phyloP scores from a whole-genome alignment of 371 early-diverging fungal species.

The Synchytrium microbalum region DNA sequence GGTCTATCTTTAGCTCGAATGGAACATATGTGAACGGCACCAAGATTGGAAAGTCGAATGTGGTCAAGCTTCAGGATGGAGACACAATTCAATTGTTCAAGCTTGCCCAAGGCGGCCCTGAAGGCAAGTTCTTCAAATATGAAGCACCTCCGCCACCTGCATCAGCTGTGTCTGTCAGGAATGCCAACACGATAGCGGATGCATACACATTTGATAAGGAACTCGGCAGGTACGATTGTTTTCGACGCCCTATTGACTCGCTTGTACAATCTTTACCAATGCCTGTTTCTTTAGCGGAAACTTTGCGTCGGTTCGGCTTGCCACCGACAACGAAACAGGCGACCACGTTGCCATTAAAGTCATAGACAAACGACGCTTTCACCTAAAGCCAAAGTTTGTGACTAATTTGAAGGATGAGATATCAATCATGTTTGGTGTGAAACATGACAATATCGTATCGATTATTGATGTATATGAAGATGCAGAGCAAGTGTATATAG shows the following conservation, averaged over 20 bases:
- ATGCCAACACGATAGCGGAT: conserved; percentile 1
- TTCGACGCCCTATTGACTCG: neutral
- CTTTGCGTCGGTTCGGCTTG: conserved; percentile 55
- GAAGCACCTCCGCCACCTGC: neutral
- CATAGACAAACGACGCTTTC: conserved; percentile 32
- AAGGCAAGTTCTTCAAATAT: no score
- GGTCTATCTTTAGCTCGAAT: conserved; percentile 46
- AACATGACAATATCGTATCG: conserved; percentile 46
- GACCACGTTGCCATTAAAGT: conserved; percentile 55
- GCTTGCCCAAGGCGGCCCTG: no score
- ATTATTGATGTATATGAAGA: conserved; percentile 58
- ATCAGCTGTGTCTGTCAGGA: neutral
- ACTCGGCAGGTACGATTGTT: conserved; percentile 3
- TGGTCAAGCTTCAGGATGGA: conserved; percentile 47
- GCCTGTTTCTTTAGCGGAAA: conserved; percentile 26
- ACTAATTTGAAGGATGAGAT: conserved; percentile 61
- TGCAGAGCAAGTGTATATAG: conserved; percentile 50
- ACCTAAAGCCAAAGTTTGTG: conserved; percentile 37
- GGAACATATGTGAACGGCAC: conserved; percentile 66
- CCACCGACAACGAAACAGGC: conserved; percentile 42
- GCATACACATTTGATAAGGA: neutral
- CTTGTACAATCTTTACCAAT: neutral
- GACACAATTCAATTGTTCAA: conserved; percentile 63
- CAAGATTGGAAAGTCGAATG: conserved; percentile 38
- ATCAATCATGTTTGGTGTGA: conserved; percentile 58